phyloP scores from a whole-genome alignment of 2,329 filamentous ascomycete genomes.

The Phyllosticta citriasiana region DNA sequence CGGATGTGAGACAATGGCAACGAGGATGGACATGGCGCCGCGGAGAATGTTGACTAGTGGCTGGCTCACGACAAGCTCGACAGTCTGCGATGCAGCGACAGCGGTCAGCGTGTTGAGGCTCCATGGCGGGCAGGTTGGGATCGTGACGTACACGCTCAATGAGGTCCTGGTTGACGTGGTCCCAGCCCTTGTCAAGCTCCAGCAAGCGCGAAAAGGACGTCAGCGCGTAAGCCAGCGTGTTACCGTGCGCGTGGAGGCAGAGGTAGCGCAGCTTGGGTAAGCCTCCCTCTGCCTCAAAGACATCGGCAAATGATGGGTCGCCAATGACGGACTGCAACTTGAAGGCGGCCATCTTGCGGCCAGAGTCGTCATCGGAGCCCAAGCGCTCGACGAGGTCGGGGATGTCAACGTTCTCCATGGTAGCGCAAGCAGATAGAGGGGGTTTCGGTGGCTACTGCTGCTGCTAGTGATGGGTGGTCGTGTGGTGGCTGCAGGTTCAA shows the following conservation, averaged over 20 bases:
- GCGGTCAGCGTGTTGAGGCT: neutral
- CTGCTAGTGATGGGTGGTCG: neutral
- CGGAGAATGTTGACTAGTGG: conserved; percentile 94
- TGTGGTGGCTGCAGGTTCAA: conserved; percentile 1
- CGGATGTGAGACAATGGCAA: conserved; percentile 83
- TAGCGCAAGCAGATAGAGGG: neutral
- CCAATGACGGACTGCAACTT: conserved; percentile 93
- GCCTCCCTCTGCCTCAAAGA: conserved; percentile 86
- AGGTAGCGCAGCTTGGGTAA: conserved; percentile 71
- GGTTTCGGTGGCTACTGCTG: neutral
- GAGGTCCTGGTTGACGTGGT: conserved; percentile 67
- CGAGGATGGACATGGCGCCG: conserved; percentile 92
- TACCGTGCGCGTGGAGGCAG: conserved; percentile 76
- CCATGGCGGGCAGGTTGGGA: neutral
- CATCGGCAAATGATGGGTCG: conserved; percentile 90
- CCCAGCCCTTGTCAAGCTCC: conserved; percentile 98
- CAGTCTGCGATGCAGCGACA: conserved; percentile 43
- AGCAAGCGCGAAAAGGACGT: conserved; percentile 79
- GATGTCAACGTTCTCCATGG: conserved; percentile 47
- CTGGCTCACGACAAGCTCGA: conserved; percentile 88
- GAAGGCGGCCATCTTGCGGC: conserved; percentile 97
- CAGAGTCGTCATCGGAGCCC: conserved; percentile 66
- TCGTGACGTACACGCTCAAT: conserved; percentile 46
- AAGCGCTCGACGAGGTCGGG: conserved; percentile 50
- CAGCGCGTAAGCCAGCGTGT: conserved; percentile 90